Conservation (phyloP, 2,329 filamentous ascomycete genomes). For the Ascochyta lentis region DNA sequence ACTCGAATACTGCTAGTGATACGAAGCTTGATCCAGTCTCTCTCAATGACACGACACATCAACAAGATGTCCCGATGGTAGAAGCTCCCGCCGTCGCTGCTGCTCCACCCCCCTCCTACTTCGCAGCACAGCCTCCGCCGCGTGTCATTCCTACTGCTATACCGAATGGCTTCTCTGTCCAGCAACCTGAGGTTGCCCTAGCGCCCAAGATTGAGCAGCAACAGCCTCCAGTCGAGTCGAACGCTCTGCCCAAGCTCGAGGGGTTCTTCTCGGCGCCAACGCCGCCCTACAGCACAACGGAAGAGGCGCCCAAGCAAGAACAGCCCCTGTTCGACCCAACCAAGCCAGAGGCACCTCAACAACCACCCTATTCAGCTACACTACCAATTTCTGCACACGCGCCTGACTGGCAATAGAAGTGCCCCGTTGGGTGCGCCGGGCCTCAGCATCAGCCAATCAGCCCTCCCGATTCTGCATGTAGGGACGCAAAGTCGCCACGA, state of each 20-base stretch:
- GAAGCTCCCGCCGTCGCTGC: not conserved
- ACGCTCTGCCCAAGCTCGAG: slow-evolving; percentile 17
- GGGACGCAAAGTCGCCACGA: not conserved
- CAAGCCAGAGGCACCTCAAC: not conserved
- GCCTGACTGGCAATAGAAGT: slow-evolving; percentile 29
- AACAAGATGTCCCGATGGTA: not conserved
- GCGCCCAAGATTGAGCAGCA: slow-evolving; percentile 9
- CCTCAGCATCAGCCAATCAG: not conserved
- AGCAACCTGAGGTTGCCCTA: not conserved
- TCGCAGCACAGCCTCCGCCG: not conserved
- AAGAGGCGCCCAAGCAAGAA: slow-evolving; percentile 17
- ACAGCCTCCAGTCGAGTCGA: slow-evolving; percentile 9
- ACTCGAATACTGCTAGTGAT: not conserved
- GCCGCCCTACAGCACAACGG: slow-evolving; percentile 29
- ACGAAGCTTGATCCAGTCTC: not conserved
- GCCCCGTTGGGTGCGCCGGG: not conserved
- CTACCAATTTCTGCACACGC: slow-evolving; percentile 9
- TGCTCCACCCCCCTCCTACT: not conserved
- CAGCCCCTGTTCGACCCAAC: not conserved
- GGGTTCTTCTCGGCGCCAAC: slow-evolving; percentile 31
- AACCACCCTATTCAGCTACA: not conserved
- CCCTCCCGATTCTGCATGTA: not conserved
- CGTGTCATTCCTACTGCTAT: not conserved
- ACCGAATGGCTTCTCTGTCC: slow-evolving; percentile 16
- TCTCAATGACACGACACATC: not conserved